phyloP scores from a whole-genome alignment of 352 stramenopile species.

The Peronosclerospora sorghi region DNA sequence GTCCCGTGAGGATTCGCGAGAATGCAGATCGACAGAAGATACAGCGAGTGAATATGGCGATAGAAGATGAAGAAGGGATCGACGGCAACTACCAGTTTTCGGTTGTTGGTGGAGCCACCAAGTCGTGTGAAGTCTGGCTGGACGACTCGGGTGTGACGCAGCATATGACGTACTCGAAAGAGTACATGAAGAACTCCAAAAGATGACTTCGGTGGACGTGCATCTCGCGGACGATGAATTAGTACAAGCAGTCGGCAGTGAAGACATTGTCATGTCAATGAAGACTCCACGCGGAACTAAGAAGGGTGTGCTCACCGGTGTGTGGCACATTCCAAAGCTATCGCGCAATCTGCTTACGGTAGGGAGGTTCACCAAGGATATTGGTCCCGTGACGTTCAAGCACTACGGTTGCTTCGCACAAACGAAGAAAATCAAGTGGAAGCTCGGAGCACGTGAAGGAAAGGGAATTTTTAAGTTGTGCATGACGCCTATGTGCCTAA shows the following conservation, averaged over 20 bases:
- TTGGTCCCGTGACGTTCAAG: neutral
- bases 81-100: slow-evolving; percentile 8
- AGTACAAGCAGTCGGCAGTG: slow-evolving; percentile 5
- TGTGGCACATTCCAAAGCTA: no score
- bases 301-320: neutral
- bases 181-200: no score
- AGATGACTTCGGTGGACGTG: slow-evolving; percentile 9
- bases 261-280: slow-evolving; percentile 13
- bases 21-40: slow-evolving; percentile 1
- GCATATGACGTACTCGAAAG: no score
- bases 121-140: slow-evolving; percentile 11
- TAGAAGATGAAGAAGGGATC: slow-evolving; percentile 1
- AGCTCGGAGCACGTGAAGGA: neutral
- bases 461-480: neutral
- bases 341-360: no score
- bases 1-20: neutral
- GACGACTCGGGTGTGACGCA: slow-evolving; percentile 18
- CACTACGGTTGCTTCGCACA: neutral
- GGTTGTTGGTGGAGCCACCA: slow-evolving; percentile 1
- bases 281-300: slow-evolving; percentile 1
- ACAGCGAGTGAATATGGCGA: neutral
- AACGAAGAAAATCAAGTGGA: neutral
- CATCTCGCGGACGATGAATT: slow-evolving; percentile 11
- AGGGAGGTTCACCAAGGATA: neutral
- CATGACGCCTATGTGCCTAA: neutral